A percentile compares a stretch with the other conserved stretches of the same genome.
Conservation (phyloP, 75 land plant species). For the Sequoiadendron giganteum region DNA sequence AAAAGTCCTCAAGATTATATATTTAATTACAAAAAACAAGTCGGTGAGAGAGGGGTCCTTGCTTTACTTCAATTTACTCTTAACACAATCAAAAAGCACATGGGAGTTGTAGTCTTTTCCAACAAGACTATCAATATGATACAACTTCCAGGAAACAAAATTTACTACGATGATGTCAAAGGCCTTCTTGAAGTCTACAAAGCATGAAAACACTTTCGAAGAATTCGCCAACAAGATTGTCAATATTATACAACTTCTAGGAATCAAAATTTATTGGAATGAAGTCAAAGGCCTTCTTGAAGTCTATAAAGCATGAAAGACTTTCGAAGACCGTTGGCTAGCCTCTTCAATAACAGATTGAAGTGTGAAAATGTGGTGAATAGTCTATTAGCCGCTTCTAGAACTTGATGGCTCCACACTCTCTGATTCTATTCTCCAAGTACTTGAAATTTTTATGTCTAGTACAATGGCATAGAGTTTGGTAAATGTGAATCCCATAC, state of each 20-base stretch:
- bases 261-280: not conserved
- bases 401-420: not conserved
- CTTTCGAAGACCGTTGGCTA: not conserved
- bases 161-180: not conserved
- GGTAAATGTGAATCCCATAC: not conserved
- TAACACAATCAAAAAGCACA: not conserved
- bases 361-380: not conserved
- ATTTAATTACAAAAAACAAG: not conserved
- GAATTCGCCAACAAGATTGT: not conserved
- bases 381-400: not conserved
- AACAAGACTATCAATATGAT: not conserved
- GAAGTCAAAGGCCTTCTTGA: not conserved
- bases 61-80: not conserved
- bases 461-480: not conserved
- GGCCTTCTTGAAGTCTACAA: not conserved
- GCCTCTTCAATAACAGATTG: not conserved
- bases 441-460: not conserved
- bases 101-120: not conserved
- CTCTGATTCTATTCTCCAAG: not conserved
- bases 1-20: not conserved
- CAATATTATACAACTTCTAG: not conserved
- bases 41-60: not conserved
- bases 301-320: not conserved
- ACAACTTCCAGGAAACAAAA: not conserved
- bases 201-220: not conserved